Evolutionary conservation across 129 eudicot genomes (phyloP).

Genomic region (Chrysanthemum makinoi): DNA sequence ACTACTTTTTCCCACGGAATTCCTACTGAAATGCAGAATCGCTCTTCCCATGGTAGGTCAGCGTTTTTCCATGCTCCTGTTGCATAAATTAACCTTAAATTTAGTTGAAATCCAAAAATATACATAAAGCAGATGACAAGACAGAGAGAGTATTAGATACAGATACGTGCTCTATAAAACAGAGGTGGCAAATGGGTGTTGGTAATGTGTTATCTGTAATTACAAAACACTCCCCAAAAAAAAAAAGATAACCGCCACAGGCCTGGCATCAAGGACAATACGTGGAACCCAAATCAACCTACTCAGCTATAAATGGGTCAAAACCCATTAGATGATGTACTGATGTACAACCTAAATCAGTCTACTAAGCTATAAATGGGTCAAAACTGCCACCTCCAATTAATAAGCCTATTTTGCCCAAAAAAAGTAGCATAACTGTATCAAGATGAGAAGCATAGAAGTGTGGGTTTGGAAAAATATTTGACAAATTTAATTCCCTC

Average conservation of each 20-base stretch:
- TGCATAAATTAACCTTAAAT: background rate
- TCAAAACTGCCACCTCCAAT: background rate
- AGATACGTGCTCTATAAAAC: background rate
- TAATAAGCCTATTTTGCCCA: background rate
- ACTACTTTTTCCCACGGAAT: constrained; percentile 70
- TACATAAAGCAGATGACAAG: background rate
- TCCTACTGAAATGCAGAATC: constrained; percentile 62
- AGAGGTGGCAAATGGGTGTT: background rate
- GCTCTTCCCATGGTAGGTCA: constrained; percentile 74
- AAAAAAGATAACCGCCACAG: too few species aligned
- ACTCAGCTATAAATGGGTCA: background rate
- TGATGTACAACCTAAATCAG: background rate
- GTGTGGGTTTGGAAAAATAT: background rate
- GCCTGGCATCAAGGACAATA: too few species aligned
- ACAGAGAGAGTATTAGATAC: background rate
- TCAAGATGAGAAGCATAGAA: background rate
- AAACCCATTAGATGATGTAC: background rate
- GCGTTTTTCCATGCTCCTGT: constrained; percentile 46
- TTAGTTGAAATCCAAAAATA: background rate
- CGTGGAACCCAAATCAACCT: too few species aligned
- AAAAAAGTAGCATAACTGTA: background rate
- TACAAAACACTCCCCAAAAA: too few species aligned
- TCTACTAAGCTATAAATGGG: background rate
- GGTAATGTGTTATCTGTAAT: too few species aligned
- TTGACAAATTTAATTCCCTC: background rate